Evolutionary conservation across 2,329 filamentous ascomycete genomes (phyloP), one percentile per base, ranked within the genome.

Genomic region (Fusarium sp.): DNA sequence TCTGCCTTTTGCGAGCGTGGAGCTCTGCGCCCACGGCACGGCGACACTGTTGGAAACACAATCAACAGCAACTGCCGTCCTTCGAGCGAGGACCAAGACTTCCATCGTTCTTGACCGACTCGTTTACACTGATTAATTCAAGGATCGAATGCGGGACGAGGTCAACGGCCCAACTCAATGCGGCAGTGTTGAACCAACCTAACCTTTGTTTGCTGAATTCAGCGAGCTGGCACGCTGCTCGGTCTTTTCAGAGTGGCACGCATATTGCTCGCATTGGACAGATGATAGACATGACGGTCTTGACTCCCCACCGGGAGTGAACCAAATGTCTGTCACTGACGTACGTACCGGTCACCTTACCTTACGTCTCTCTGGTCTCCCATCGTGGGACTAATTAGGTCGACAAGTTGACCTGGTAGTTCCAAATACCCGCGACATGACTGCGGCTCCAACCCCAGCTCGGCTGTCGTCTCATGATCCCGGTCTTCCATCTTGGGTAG

Each of bases 401-500:
- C 61, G 59, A 61, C 55, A 58, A 67, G 60, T 62, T 65, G 64
- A 61, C 53, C 66, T 71, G 64, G 58, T 61, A 68, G 65, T 61
- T 58, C 62, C 56, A 65, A 62, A 65, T 65, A 73, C 70, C 65
- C 71, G 63, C 71, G 67, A 46, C 42, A 46, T 46, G 67, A 64
- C 70, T 73, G 69, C 69, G 69, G 73, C 71, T 72, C 67, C 68
- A 73, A 74, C 65, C 62, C 64, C 64, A 74, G 59, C 62, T 73
- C 71, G 73, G 68, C 70, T 75, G 71, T 70, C 69, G 69, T 75
- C 73, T 74, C 71, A 73, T 70, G 34, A 71, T 67, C 71, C 68
- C 60, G 58, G 71, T 64, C 62, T 56, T 65, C 63, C 70, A 73
- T 69, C 70, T 71, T 73, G 67, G 64, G 71, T 57, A 73, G 65